Conservation (phyloP, 176 grass and related monocot genomes). For the Eragrostis nindensis region DNA sequence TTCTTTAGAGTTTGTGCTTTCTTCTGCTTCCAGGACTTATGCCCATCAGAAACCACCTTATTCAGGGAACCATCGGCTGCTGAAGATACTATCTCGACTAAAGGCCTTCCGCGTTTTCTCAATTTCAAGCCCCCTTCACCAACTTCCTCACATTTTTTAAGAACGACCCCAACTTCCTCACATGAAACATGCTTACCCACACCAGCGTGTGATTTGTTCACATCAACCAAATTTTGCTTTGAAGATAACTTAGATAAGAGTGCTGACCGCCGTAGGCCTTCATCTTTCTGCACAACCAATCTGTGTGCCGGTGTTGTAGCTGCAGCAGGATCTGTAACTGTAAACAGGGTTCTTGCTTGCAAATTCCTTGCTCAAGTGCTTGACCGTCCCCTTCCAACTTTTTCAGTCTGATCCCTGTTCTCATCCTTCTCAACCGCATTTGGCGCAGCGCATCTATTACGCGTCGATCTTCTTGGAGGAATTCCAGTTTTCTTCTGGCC, state of each 20-base stretch:
- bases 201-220: background rate
- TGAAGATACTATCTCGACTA: background rate
- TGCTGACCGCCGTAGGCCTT: background rate
- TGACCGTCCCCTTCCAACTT: too few species aligned
- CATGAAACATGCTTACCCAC: background rate
- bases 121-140: background rate
- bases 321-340: too few species aligned
- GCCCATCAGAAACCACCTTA: background rate
- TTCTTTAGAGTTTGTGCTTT: background rate
- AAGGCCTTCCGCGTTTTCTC: slow-evolving; percentile 17
- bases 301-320: too few species aligned
- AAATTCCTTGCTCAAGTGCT: too few species aligned
- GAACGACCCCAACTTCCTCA: too few species aligned
- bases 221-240: background rate
- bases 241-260: slow-evolving; percentile 11
- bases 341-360: too few species aligned
- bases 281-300: background rate
- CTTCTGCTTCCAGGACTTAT: slow-evolving; percentile 7
- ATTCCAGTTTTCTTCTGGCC: too few species aligned
- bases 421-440: too few species aligned
- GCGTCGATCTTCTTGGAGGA: too few species aligned
- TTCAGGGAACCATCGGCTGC: background rate
- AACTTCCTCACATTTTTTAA: too few species aligned
- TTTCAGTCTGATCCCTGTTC: too few species aligned
- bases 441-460: too few species aligned